Percentiles rank a stretch among this genome's conserved stretches.
Conservation (phyloP, 2,329 filamentous ascomycete genomes). For the Gremmenia infestans region DNA sequence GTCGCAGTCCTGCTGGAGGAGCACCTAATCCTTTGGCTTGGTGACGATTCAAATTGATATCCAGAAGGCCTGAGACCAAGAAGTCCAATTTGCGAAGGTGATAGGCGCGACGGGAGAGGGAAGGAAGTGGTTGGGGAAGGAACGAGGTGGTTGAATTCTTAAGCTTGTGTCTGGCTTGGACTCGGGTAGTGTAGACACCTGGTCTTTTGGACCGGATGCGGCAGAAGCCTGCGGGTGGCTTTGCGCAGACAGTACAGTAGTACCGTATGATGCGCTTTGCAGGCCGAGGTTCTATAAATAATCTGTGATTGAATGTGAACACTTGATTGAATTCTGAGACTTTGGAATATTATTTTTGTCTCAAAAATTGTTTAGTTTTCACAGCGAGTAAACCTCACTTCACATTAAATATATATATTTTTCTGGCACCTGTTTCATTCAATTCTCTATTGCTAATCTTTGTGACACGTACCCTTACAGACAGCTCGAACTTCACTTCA, state of each 20-base stretch:
- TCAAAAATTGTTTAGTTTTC: too few relatives aligned
- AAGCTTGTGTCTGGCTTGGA: constrained; percentile 4
- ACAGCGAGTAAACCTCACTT: too few relatives aligned
- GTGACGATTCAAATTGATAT: constrained; percentile 4
- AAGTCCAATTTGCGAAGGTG: constrained; percentile 1
- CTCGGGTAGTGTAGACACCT: background rate
- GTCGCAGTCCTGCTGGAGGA: constrained; percentile 28
- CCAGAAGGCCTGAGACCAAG: constrained; percentile 6
- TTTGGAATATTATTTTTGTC: background rate
- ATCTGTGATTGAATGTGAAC: too few relatives aligned
- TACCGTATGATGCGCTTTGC: too few relatives aligned
- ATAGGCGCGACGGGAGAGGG: too few relatives aligned
- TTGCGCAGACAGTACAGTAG: background rate
- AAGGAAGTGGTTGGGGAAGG: constrained; percentile 1
- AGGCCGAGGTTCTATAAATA: too few relatives aligned
- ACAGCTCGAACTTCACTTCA: too few relatives aligned
- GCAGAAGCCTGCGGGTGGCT: background rate
- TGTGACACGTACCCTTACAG: too few relatives aligned
- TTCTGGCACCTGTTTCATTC: too few relatives aligned
- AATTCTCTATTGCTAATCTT: too few relatives aligned
- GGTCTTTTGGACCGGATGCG: background rate
- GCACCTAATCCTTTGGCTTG: constrained; percentile 19
- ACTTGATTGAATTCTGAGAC: background rate
- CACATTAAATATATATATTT: too few relatives aligned
- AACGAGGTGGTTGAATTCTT: constrained; percentile 1